Evolutionary conservation across 371 early-diverging fungal genomes (phyloP).

Genomic region (Apophysomyces elegans): DNA sequence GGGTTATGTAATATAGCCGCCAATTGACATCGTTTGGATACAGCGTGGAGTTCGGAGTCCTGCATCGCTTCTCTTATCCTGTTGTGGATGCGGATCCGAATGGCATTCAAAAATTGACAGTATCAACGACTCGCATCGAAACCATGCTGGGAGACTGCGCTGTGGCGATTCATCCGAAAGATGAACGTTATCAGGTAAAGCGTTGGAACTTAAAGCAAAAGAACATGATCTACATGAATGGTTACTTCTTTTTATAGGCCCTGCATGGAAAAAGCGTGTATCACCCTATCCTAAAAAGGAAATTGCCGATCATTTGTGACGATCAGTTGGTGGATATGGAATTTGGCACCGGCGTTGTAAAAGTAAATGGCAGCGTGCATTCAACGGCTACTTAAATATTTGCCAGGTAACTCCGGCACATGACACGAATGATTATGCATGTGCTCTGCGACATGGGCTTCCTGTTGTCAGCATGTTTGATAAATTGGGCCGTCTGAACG

Average conservation of each 20-base stretch:
- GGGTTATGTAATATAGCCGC: constrained; percentile 33
- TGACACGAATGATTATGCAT: constrained; percentile 95
- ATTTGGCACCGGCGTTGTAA: constrained; percentile 98
- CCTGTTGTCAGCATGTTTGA: constrained; percentile 85
- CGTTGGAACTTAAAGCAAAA: background rate
- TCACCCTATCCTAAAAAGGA: constrained; percentile 84
- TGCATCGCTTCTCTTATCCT: constrained; percentile 71
- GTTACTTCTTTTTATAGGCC: constrained; percentile 37
- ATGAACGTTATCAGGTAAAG: constrained; percentile 76
- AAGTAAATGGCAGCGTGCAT: constrained; percentile 53
- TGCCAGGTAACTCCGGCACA: constrained; percentile 95
- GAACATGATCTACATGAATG: background rate
- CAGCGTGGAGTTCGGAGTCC: constrained; percentile 83
- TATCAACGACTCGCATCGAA: constrained; percentile 98
- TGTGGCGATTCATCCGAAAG: constrained; percentile 93
- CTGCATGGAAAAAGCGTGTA: constrained; percentile 82
- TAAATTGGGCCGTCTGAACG: constrained; percentile 79
- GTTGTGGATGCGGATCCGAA: constrained; percentile 57
- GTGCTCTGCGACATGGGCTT: constrained; percentile 87
- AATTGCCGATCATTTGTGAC: constrained; percentile 90
- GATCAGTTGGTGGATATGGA: constrained; percentile 89
- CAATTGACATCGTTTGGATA: background rate
- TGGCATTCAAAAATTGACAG: constrained; percentile 70
- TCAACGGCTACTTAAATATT: background rate
- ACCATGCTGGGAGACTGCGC: constrained; percentile 99